Base-by-base conservation (phyloP, 352 stramenopile species). In the Phytophthora constricta region DNA sequence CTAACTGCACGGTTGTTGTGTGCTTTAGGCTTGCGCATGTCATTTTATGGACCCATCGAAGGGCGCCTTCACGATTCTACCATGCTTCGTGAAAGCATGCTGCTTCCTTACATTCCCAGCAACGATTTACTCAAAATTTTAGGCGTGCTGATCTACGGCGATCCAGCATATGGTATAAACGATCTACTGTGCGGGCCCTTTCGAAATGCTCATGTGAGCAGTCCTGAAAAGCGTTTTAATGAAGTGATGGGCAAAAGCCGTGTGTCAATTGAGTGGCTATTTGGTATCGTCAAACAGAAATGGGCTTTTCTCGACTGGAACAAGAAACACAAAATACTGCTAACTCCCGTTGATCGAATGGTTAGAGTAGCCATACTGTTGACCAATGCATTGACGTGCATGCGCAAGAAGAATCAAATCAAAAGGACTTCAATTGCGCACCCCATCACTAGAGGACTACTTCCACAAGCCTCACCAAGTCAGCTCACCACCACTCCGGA, bases 251-350 rank as follows among this genome's bases (percentile, higher is more conserved):
- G 52, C 45, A 47, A 53, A 19, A 28, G 3, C 0, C 46, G 45
- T 2, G 46, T 63, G 2, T 63, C 53, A 9, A 47, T 64, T 16
- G 53, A 69, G 16, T 63, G 52, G 45, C 1, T 58, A 5, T 69
- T 64, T 26, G 33, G 45, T 5, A 51, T 62, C 10, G 20, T 68
- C 8, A 69, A 69, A 9, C 9, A 27, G 14, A 41, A 69, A 25
- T 69, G 43, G 52, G 19, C 53, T 0, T 60, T 65, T 26, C 4
- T 70, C 1, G 62, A 65, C 27, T 70, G 47, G 34, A 55, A 55
- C 39, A 63, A 70, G 34, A 65, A 65, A 9, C 47, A 70, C 23
- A 22, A 55, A 20, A 56, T 69, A n/a, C 5, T 65, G 28, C 17
- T 62, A 4, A 58, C 51, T 17, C 52, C 61, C n/a, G n/a, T n/a